A percentile compares a stretch with the other conserved stretches of the same genome.
Evolutionary conservation across 768 basidiomycete genomes (phyloP).

Genomic region (Daedaleopsis nitida): DNA sequence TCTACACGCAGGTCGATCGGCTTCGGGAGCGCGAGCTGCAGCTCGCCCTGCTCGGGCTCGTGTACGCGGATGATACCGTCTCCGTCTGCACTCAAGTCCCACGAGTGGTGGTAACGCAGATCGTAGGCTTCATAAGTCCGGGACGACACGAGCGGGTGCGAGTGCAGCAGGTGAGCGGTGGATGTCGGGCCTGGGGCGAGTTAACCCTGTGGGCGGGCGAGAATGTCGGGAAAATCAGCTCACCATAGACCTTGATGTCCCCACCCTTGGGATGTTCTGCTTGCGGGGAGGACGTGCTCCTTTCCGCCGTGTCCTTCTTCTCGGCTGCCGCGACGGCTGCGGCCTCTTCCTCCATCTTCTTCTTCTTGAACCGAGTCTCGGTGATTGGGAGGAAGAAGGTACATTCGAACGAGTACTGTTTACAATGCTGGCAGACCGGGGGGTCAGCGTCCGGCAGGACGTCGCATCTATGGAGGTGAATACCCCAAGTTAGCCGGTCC

Average conservation of each 20-base stretch:
- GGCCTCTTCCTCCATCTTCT: slow-evolving; percentile 76
- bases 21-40: slow-evolving; percentile 55
- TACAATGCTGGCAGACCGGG: slow-evolving; percentile 90
- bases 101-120: slow-evolving; percentile 83
- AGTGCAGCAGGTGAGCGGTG: slow-evolving; percentile 84
- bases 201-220: slow-evolving; percentile 9
- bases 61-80: slow-evolving; percentile 88
- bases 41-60: slow-evolving; percentile 60
- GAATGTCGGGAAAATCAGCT: slow-evolving; percentile 16
- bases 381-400: slow-evolving; percentile 98
- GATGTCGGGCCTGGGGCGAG: slow-evolving; percentile 76
- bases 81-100: slow-evolving; percentile 81
- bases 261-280: slow-evolving; percentile 48
- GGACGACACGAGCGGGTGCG: slow-evolving; percentile 82
- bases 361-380: slow-evolving; percentile 98
- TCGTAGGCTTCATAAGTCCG: slow-evolving; percentile 88
- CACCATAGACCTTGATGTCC: slow-evolving; percentile 62
- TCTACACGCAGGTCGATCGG: slow-evolving; percentile 75
- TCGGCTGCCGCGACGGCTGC: slow-evolving; percentile 34
- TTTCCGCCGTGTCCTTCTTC: slow-evolving; percentile 37
- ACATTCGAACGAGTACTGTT: slow-evolving; percentile 90
- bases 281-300: slow-evolving; percentile 46
- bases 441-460: slow-evolving; percentile 78
- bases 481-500: slow-evolving; percentile 9
- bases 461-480: slow-evolving; percentile 62